Conservation (phyloP, 2,329 filamentous ascomycete species). For the Aspergillus sp. region DNA sequence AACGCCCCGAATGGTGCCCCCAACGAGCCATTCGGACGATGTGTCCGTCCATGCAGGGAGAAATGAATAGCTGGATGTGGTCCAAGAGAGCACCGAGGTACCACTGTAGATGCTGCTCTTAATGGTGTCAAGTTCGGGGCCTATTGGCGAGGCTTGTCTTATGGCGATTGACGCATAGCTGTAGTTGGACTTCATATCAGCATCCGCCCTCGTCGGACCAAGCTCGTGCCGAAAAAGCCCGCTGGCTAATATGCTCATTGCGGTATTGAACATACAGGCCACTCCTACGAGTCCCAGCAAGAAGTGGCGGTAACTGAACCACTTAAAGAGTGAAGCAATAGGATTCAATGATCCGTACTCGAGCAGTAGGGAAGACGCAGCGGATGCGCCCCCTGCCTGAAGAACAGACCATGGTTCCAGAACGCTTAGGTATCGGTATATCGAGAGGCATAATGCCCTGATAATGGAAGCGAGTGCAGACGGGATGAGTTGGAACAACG, state of each 20-base stretch:
- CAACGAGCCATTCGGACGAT: slow-evolving; percentile 13
- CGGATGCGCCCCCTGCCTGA: slow-evolving; percentile 7
- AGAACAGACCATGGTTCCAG: slow-evolving; percentile 12
- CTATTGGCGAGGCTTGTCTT: slow-evolving; percentile 4
- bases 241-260: slow-evolving; percentile 6
- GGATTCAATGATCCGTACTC: slow-evolving; percentile 12
- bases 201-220: not conserved
- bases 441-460: slow-evolving; percentile 8
- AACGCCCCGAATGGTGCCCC: slow-evolving; percentile 10
- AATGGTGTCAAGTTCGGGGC: slow-evolving; percentile 10
- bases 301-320: slow-evolving; percentile 7
- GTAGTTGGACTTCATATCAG: slow-evolving; percentile 4
- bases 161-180: not conserved
- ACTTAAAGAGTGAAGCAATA: slow-evolving; percentile 5
- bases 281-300: slow-evolving; percentile 10
- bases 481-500: slow-evolving; percentile 5
- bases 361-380: slow-evolving; percentile 8
- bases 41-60: slow-evolving; percentile 10
- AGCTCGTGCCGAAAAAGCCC: slow-evolving; percentile 8
- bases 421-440: slow-evolving; percentile 11
- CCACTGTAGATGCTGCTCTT: slow-evolving; percentile 13
- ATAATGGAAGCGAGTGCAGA: slow-evolving; percentile 6
- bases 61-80: slow-evolving; percentile 8
- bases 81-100: slow-evolving; percentile 18
- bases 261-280: slow-evolving; percentile 10